Base-by-base conservation (phyloP, 2,329 filamentous ascomycete genomes). In the Venturia pyrina region DNA sequence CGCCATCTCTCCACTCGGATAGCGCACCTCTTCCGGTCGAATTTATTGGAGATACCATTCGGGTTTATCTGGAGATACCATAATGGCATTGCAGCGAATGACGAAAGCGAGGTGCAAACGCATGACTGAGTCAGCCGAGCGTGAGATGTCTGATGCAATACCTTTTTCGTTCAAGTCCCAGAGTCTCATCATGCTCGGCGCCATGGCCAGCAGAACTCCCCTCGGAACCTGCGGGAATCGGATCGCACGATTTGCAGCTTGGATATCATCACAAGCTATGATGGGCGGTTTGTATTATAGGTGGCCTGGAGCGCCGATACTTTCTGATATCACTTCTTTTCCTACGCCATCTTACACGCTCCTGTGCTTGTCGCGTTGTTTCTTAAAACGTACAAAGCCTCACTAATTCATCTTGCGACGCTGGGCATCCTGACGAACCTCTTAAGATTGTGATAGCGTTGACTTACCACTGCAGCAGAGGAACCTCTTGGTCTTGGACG, bases 71-170 rank as follows among this genome's bases (percentile, higher is more conserved):
- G 21, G 48, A 24, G 15, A 13, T 13, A 15, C 13, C n/a, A n/a
- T n/a, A n/a, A n/a, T n/a, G n/a, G n/a, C n/a, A 10, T 10, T 53
- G 24, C 21, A 53, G 53, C 53, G 28, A 59, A 37, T 59, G 32
- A 59, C 28, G 53, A 59, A 11, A 59, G 28, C 7, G 53, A 37
- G n/a, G 1, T 4, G 53, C 7, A 57, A 1, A 37, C 15, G 32
- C 15, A 34, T 37, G 53, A 19, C 15, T 59, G 28, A 37, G 53
- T 59, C 53, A 59, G 53, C 53, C 53, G 53, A 37, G 53, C 5
- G 53, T 59, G 53, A 37, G 28, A 59, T 59, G 53, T 59, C 28
- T 59, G 53, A 37, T 59, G 53, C 53, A 57, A 57, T 50, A 6
- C 53, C n/a, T 37, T 37, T 37, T 56, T 5, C 28, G 28, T 34